Evolutionary conservation across 164 flowering plant species (phyloP).

Genomic region (Liriodendron chinense): DNA sequence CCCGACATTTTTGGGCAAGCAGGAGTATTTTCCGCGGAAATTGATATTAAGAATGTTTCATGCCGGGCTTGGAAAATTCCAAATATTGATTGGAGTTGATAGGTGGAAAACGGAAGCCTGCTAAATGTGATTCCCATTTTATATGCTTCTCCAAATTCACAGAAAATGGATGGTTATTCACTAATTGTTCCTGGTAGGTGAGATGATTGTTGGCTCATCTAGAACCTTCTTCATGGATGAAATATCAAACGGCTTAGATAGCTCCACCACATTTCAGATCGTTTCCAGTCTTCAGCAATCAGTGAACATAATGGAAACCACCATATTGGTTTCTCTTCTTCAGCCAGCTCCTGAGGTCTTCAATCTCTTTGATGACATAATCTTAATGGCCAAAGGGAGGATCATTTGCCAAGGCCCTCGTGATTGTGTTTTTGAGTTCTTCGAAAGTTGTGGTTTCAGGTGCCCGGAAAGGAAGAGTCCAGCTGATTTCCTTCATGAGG

Average conservation of each 20-base stretch:
- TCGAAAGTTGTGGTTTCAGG: conserved; percentile 41
- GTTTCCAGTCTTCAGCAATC: conserved; percentile 37
- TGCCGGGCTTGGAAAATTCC: neutral
- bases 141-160: too few species aligned
- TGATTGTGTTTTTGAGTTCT: conserved; percentile 25
- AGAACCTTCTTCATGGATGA: conserved; percentile 51
- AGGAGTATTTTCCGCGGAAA: too few species aligned
- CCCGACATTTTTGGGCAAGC: neutral
- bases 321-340: conserved; percentile 23
- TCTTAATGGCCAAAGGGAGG: conserved; percentile 45
- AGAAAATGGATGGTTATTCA: neutral
- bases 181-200: conserved; percentile 24
- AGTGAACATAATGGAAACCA: conserved; percentile 31
- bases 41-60: too few species aligned
- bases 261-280: conserved; percentile 50
- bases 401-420: conserved; percentile 46
- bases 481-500: conserved; percentile 53
- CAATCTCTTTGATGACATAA: conserved; percentile 47
- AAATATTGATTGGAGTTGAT: neutral
- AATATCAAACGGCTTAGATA: conserved; percentile 51
- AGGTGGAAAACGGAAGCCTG: too few species aligned
- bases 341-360: conserved; percentile 31
- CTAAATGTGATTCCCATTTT: too few species aligned
- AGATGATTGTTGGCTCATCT: conserved; percentile 45
- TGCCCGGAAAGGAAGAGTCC: conserved; percentile 44